phyloP scores from a whole-genome alignment of 495 filamentous ascomycete species.

The Annulohypoxylon maeteangense region DNA sequence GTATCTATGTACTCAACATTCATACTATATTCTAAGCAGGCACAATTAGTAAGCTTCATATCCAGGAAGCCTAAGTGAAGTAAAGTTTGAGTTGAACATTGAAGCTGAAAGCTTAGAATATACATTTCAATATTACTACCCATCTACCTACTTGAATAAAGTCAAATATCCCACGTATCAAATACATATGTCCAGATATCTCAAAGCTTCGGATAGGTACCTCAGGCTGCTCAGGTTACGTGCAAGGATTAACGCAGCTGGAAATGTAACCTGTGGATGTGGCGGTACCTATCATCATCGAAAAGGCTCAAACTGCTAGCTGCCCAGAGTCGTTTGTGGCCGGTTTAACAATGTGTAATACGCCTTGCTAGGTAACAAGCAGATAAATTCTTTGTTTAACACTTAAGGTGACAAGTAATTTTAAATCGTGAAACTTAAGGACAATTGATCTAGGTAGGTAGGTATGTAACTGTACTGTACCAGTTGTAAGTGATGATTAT shows the following conservation, averaged over 20 bases:
- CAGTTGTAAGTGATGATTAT: neutral
- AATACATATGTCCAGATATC: neutral
- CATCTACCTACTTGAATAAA: constrained; percentile 3
- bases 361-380: neutral
- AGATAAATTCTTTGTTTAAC: neutral
- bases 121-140: constrained; percentile 28
- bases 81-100: neutral
- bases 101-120: constrained; percentile 7
- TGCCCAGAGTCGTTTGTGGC: neutral
- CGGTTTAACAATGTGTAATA: neutral
- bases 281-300: constrained; percentile 22
- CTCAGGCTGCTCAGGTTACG: neutral
- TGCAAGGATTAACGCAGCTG: neutral
- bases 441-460: constrained; percentile 4
- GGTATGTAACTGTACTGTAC: too few species aligned
- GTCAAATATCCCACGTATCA: neutral
- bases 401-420: neutral
- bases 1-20: neutral
- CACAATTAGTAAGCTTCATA: neutral
- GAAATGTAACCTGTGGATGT: constrained; percentile 12
- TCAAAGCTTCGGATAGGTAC: neutral
- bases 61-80: neutral
- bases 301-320: constrained; percentile 1
- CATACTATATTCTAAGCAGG: neutral
- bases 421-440: neutral